phyloP scores from a whole-genome alignment of 139 green algal species.

The Microglena sp. region DNA sequence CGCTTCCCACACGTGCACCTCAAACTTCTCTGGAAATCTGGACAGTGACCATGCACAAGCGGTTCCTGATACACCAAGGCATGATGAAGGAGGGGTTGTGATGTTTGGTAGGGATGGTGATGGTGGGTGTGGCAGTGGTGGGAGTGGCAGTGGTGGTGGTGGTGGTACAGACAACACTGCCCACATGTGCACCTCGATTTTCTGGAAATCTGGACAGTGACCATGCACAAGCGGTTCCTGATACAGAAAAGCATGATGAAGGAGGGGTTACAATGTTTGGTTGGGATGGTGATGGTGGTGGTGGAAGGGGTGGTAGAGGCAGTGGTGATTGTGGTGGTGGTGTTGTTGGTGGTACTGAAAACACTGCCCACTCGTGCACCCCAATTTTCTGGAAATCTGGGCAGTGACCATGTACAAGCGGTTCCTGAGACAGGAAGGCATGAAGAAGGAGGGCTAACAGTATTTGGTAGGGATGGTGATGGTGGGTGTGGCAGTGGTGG shows the following conservation, averaged over 20 bases:
- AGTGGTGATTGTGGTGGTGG: too few species aligned
- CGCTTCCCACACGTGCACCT: slow-evolving; percentile 52
- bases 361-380: slow-evolving; percentile 47
- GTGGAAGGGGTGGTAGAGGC: neutral
- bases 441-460: too few species aligned
- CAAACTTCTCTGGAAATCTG: slow-evolving; percentile 41
- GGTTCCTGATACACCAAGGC: slow-evolving; percentile 27
- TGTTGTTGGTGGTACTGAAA: slow-evolving; percentile 35
- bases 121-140: neutral
- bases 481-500: neutral
- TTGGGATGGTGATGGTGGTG: too few species aligned
- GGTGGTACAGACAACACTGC: slow-evolving; percentile 37
- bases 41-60: slow-evolving; percentile 50
- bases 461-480: too few species aligned
- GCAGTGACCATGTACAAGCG: slow-evolving; percentile 48
- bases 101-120: too few species aligned
- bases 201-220: slow-evolving; percentile 42
- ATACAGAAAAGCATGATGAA: neutral
- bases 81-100: too few species aligned
- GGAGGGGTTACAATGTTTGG: too few species aligned
- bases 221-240: slow-evolving; percentile 54
- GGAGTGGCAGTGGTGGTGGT: neutral
- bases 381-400: slow-evolving; percentile 41
- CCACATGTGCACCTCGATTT: slow-evolving; percentile 48
- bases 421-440: slow-evolving; percentile 27